These are phyloP conservation scores for Tremella fuciformis DNA, from an alignment of 768 basidiomycete genomes.

Conservation along the genomic window DNA sequence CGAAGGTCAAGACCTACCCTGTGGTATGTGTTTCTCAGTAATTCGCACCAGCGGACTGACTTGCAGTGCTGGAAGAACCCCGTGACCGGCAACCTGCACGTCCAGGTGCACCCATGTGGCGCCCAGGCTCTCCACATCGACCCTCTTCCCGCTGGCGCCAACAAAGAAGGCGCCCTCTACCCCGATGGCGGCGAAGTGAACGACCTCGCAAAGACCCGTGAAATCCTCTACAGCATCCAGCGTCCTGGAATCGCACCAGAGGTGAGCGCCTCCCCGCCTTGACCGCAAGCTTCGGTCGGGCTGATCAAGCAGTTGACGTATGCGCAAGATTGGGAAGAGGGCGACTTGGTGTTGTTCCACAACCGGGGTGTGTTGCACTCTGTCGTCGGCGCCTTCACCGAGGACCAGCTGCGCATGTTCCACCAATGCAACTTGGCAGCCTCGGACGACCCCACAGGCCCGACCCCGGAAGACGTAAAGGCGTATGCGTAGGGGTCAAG, in stretches of 20 bases:
- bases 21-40: slow-evolving; percentile 54
- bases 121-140: slow-evolving; percentile 65
- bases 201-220: slow-evolving; percentile 69
- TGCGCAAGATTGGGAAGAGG: slow-evolving; percentile 79
- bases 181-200: slow-evolving; percentile 77
- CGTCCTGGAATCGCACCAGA: slow-evolving; percentile 79
- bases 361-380: slow-evolving; percentile 78
- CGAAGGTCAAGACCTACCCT: slow-evolving; percentile 69
- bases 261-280: slow-evolving; percentile 53
- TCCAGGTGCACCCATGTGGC: slow-evolving; percentile 86
- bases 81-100: slow-evolving; percentile 72
- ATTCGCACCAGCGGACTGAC: not conserved
- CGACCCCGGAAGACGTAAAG: slow-evolving; percentile 65
- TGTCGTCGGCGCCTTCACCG: slow-evolving; percentile 70
- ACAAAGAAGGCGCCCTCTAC: slow-evolving; percentile 63
- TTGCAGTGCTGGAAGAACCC: slow-evolving; percentile 86
- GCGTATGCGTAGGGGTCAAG: slow-evolving; percentile 56
- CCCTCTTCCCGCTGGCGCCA: slow-evolving; percentile 56
- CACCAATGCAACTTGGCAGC: slow-evolving; percentile 85
- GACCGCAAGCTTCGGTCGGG: not conserved
- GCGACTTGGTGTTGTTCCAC: slow-evolving; percentile 79
- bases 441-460: slow-evolving; percentile 68
- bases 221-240: slow-evolving; percentile 78
- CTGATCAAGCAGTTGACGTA: slow-evolving; percentile 64
- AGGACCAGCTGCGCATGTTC: slow-evolving; percentile 65